These are phyloP conservation scores for Blastomyces gilchristii DNA, from an alignment of 2,329 filamentous ascomycete species.

Conservation along the genomic window DNA sequence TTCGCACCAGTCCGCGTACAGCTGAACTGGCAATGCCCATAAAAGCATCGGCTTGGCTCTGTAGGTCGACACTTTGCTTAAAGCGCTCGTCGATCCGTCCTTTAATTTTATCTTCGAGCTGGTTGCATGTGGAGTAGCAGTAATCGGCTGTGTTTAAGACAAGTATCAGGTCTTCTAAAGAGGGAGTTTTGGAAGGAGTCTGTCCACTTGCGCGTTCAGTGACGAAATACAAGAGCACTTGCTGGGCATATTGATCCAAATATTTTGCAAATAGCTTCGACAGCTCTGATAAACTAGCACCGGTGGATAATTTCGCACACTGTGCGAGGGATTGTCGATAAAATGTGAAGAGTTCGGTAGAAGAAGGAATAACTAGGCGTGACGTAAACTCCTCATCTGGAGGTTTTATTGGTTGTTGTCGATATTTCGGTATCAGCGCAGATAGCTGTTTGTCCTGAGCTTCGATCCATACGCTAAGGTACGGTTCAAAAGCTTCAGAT, in stretches of 20 bases:
- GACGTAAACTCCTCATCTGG: conserved; percentile 85
- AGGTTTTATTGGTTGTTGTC: conserved; percentile 66
- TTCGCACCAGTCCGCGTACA: conserved; percentile 71
- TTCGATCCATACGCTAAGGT: conserved; percentile 93
- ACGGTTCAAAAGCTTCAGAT: conserved; percentile 93
- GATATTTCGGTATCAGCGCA: conserved; percentile 76
- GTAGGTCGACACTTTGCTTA: conserved; percentile 67
- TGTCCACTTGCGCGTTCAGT: conserved; percentile 48
- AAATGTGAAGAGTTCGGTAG: conserved; percentile 94
- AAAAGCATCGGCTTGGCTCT: conserved; percentile 88
- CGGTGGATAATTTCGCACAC: conserved; percentile 90
- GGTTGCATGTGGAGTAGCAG: conserved; percentile 85
- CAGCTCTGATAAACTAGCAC: conserved; percentile 74
- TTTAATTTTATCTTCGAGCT: conserved; percentile 90
- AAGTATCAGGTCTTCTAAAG: conserved; percentile 65
- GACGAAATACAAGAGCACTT: conserved; percentile 68
- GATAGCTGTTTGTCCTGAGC: conserved; percentile 86
- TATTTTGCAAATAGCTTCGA: conserved; percentile 83
- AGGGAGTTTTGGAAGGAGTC: conserved; percentile 42
- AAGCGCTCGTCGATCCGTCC: conserved; percentile 75
- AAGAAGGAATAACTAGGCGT: conserved; percentile 81
- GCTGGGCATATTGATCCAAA: conserved; percentile 88
- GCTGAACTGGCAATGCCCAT: conserved; percentile 87
- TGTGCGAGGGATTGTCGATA: conserved; percentile 88
- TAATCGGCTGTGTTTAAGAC: conserved; percentile 97